A percentile compares a stretch with the other conserved stretches of the same genome.
phyloP scores from a whole-genome alignment of 169 alveolate genomes.

The Eimeria acervulina region DNA sequence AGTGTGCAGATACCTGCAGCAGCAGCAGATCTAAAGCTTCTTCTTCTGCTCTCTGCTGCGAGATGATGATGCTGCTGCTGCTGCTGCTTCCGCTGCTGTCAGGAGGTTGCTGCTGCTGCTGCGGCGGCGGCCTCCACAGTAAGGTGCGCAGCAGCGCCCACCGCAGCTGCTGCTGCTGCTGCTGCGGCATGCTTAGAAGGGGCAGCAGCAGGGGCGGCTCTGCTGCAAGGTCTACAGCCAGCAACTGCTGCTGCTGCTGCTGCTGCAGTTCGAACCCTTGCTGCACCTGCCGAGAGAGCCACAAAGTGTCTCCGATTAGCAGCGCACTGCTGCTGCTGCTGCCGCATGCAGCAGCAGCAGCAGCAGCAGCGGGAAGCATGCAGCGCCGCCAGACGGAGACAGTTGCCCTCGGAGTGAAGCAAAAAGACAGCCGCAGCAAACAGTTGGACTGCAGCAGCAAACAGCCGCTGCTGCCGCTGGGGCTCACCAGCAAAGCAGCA shows the following conservation, averaged over 20 bases:
- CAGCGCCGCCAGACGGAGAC: conserved; percentile 7
- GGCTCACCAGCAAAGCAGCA: conserved; percentile 60
- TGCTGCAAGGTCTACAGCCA: conserved; percentile 63
- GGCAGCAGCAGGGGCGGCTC: conserved; percentile 75
- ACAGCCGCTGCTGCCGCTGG: conserved; percentile 63
- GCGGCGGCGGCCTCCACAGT: conserved; percentile 2
- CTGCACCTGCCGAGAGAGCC: conserved; percentile 54
- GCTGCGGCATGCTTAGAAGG: conserved; percentile 33
- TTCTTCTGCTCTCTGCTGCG: conserved; percentile 3
- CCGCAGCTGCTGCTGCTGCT: conserved; percentile 76
- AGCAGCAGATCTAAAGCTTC: conserved; percentile 36
- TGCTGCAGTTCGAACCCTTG: conserved; percentile 14
- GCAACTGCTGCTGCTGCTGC: conserved; percentile 52
- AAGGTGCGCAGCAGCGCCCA: not conserved
- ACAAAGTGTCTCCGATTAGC: conserved; percentile 23
- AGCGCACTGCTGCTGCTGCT: not conserved
- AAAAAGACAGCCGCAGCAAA: conserved; percentile 40
- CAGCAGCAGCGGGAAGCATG: conserved; percentile 5
- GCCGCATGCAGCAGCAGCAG: conserved; percentile 50
- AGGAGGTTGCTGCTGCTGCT: not conserved
- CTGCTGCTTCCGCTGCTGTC: conserved; percentile 22
- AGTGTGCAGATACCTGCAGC: conserved; percentile 59
- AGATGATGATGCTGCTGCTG: conserved; percentile 32
- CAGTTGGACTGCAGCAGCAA: not conserved
- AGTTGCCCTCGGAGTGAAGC: not conserved